These are phyloP conservation scores for Rosa persica DNA, from an alignment of 306 rosid species.

Conservation along the genomic window DNA sequence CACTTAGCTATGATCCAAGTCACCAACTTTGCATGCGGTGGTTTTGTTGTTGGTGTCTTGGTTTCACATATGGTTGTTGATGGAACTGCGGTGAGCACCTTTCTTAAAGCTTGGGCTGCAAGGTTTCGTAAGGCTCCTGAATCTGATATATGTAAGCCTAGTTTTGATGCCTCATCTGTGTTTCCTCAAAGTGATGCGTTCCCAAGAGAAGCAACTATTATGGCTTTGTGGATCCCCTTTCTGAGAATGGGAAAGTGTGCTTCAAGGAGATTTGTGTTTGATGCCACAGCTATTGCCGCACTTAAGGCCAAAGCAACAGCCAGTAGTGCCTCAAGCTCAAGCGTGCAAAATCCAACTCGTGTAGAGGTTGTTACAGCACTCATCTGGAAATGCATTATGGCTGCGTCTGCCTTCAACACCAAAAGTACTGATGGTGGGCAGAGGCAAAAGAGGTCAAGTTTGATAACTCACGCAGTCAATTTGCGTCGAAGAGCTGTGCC, in stretches of 20 bases:
- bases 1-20: slow-evolving; percentile 1
- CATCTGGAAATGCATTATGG: slow-evolving; percentile 28
- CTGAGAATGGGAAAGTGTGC: slow-evolving; percentile 21
- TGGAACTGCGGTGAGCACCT: slow-evolving; percentile 32
- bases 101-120: slow-evolving; percentile 35
- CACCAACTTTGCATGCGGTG: slow-evolving; percentile 32
- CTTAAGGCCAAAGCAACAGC: neutral
- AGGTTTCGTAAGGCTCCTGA: neutral
- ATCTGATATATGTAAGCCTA: neutral
- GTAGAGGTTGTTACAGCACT: slow-evolving; percentile 38
- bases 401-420: slow-evolving; percentile 8
- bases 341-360: slow-evolving; percentile 17
- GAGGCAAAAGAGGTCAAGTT: neutral
- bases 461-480: slow-evolving; percentile 34
- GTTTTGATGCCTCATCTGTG: neutral
- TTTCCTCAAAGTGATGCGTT: slow-evolving; percentile 14
- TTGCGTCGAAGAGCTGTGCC: slow-evolving; percentile 18
- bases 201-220: neutral
- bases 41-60: slow-evolving; percentile 27
- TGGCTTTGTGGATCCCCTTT: slow-evolving; percentile 23
- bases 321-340: neutral
- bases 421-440: neutral
- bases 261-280: slow-evolving; percentile 36
- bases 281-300: slow-evolving; percentile 21
- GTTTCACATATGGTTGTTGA: slow-evolving; percentile 37